Conservation (phyloP, 78 protist species). For the Cavenderia fasciculata region DNA sequence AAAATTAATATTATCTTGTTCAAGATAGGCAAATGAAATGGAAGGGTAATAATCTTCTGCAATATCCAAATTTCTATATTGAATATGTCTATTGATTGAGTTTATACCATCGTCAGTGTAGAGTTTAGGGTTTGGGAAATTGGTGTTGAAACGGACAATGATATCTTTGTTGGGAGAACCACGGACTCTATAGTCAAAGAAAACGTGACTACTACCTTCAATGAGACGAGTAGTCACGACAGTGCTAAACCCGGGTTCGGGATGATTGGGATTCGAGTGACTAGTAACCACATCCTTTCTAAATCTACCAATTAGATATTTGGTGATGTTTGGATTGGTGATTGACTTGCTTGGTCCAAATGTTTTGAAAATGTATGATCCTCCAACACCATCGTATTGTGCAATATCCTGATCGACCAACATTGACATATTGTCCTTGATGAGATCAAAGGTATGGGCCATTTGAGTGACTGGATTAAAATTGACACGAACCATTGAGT, state of each 20-base stretch:
- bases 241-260: no score
- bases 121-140: background rate
- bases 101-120: slow-evolving; percentile 74
- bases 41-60: slow-evolving; percentile 31
- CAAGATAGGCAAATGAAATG: background rate
- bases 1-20: background rate
- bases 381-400: no score
- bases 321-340: no score
- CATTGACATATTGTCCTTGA: no score
- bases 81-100: slow-evolving; percentile 3
- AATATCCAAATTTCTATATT: background rate
- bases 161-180: slow-evolving; percentile 6
- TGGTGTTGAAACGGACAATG: background rate
- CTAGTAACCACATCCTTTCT: background rate
- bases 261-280: background rate
- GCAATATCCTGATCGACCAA: no score
- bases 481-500: background rate
- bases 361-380: no score
- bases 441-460: no score
- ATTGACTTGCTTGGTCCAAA: no score
- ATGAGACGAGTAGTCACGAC: background rate
- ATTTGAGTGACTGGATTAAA: background rate
- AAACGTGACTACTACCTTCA: background rate
- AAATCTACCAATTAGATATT: background rate
- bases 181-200: slow-evolving; percentile 1